A percentile compares a stretch with the other conserved stretches of the same genome.
These are phyloP conservation scores for Phytophthora brassicae DNA, from an alignment of 352 stramenopile genomes.

Conservation along the genomic window DNA sequence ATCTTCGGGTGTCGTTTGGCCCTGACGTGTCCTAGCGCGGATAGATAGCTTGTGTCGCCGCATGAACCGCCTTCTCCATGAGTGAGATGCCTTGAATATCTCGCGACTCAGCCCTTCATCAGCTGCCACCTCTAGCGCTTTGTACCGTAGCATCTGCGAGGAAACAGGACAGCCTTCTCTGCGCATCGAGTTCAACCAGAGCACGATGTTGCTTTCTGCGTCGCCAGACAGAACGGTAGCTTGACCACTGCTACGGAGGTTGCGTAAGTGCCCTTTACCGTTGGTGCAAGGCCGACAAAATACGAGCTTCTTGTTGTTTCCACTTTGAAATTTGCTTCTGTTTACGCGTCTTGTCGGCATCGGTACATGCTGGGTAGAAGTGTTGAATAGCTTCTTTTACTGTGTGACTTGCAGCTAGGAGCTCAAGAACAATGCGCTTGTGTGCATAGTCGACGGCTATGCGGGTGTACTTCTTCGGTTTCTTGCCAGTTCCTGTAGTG, in stretches of 20 bases:
- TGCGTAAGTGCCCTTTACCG: background rate
- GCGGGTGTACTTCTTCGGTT: too few relatives aligned
- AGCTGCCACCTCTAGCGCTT: slow-evolving; percentile 3
- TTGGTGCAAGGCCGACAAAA: too few relatives aligned
- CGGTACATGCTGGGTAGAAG: too few relatives aligned
- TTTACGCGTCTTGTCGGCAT: too few relatives aligned
- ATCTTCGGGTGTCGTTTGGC: background rate
- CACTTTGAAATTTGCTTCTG: too few relatives aligned
- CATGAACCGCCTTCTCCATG: slow-evolving; percentile 1
- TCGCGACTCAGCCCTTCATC: background rate
- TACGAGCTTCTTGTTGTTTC: too few relatives aligned
- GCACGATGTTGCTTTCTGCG: background rate
- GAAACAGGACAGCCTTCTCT: slow-evolving; percentile 1
- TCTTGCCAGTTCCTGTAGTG: too few relatives aligned
- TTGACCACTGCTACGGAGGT: background rate
- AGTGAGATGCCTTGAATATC: slow-evolving; percentile 5
- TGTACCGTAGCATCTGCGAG: slow-evolving; percentile 2
- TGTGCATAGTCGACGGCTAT: too few relatives aligned
- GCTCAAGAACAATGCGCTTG: too few relatives aligned
- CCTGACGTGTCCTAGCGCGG: background rate
- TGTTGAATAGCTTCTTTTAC: too few relatives aligned
- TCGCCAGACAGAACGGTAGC: slow-evolving; percentile 3
- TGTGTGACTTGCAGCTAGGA: too few relatives aligned
- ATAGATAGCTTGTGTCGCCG: slow-evolving; percentile 3
- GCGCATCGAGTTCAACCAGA: slow-evolving; percentile 3